Base-by-base conservation (phyloP, 2,329 filamentous ascomycete genomes). In the Camillea tinctor region DNA sequence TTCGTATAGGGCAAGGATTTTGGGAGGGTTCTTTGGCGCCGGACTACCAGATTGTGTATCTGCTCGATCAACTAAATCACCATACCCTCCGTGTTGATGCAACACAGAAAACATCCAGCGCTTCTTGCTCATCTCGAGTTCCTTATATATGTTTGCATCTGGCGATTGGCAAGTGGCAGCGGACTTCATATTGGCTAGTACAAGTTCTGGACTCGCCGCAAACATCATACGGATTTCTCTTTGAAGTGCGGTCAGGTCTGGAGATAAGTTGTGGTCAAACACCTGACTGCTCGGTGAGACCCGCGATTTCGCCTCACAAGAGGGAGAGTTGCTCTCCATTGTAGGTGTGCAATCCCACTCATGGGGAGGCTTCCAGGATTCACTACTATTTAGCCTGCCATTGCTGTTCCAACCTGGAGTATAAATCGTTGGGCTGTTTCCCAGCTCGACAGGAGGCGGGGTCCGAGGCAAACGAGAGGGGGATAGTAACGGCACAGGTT, bases 101-200 rank as follows among this genome's bases (percentile, higher is more conserved):
- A 90, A 73, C 1, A 80, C 80, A 24, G 82, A 86, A 36, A 88
- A 76, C 75, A 92, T 82, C 85, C 85, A 88, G 49, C 83, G 74
- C 66, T 85, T 84, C 68, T 84, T 84, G 62, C 84, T 81, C 53
- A 84, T 75, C 59, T 83, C 82, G 3, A 83, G 67, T 55, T 83
- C 80, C 65, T 78, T 77, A 65, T 81, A 82, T 20, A 84, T 72
- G 44, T 75, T 78, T 2, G 80, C 76, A 57, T 83, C 80, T 0
- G 74, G 71, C 13, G 78, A 74, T 21, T 71, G 73, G 9, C 77
- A 75, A 76, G 80, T 81, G 49, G 78, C 76, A 50, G 78, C 76
- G 64, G 84, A 80, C 30, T 81, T 84, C 44, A 89, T 75, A 3
- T 84, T 80, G 36, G 80, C 76, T 4, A 88, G 74, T 51, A 87